Evolutionary conservation across 2,329 filamentous ascomycete genomes (phyloP).

Genomic region (Alternaria conjuncta): DNA sequence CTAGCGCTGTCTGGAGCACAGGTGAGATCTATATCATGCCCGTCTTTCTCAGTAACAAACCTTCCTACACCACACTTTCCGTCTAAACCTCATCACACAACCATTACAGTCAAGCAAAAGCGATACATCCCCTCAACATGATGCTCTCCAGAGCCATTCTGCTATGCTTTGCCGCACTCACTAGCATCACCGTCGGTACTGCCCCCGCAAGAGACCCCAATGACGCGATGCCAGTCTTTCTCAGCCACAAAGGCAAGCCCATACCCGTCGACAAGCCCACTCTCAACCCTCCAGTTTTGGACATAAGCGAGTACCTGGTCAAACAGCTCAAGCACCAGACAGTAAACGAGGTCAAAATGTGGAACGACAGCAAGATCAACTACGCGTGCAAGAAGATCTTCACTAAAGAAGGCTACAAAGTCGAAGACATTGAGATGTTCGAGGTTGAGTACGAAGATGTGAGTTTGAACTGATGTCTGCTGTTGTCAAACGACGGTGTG

Average conservation of each 20-base stretch:
- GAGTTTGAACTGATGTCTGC: neutral
- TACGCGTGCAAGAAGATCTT: neutral
- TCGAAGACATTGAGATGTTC: neutral
- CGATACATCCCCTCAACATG: neutral
- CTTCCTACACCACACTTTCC: neutral
- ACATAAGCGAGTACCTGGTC: neutral
- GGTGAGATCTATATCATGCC: neutral
- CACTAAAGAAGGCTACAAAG: neutral
- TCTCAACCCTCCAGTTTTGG: neutral
- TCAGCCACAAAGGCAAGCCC: neutral
- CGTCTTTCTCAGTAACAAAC: neutral
- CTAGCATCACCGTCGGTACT: neutral
- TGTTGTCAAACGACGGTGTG: neutral
- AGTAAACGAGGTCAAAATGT: neutral
- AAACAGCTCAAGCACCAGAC: neutral
- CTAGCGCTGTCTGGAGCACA: neutral
- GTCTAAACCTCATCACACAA: neutral
- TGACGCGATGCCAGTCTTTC: neutral
- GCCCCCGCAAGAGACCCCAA: neutral
- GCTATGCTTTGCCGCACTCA: neutral
- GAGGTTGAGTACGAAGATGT: neutral
- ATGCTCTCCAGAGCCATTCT: neutral
- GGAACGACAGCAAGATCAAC: neutral
- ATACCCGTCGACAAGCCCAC: neutral
- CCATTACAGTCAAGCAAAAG: neutral